Base-by-base conservation (phyloP, 805 yeast species). In the Candida oleophila region DNA sequence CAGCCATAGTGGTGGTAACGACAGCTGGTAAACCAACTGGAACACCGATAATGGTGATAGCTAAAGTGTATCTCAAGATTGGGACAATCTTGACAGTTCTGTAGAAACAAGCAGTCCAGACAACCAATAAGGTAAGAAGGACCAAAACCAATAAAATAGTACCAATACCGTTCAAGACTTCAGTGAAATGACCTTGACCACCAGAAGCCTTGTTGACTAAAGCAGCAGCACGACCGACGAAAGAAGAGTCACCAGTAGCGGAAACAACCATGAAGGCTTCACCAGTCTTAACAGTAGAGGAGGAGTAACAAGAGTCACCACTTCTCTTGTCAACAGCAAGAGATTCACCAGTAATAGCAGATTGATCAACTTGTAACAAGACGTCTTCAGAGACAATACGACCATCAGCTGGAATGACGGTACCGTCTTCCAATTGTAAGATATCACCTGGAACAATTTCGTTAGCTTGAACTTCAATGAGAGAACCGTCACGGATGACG, bases 11-110 rank as follows among this genome's bases (percentile, higher is more conserved):
- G 64, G 96, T 90, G 80, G 97, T 90, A 60, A 89, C 96, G 67
- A 90, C 97, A 71, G 96, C 96, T 73, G 97, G 97, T 71, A 90
- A 83, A 87, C 97, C 97, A 59, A 90, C 97, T 71, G 97, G 97
- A 61, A 90, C 97, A 85, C 97, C 97, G 62, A 90, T 85, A 75
- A 90, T 89, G 78, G 96, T 90, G 73, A 90, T 89, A 61, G 96
- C 97, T 69, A 90, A 78, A 62, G 96, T 86, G 85, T 83, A 87
- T 78, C 96, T 82, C 72, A 90, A 80, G 76, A 90, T 87, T 62
- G 83, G 77, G 65, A 90, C 96, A 69, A 90, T 89, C 69, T 76
- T 80, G 69, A 81, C 83, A 61, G 96, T 80, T 78, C 97, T 83
- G 86, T 90, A 90, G 91, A 90, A 89, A 76, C 88, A 78, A 70